Evolutionary conservation across 306 rosid species (phyloP), one percentile per base, ranked within the genome.

Genomic region (Alnus rubra): DNA sequence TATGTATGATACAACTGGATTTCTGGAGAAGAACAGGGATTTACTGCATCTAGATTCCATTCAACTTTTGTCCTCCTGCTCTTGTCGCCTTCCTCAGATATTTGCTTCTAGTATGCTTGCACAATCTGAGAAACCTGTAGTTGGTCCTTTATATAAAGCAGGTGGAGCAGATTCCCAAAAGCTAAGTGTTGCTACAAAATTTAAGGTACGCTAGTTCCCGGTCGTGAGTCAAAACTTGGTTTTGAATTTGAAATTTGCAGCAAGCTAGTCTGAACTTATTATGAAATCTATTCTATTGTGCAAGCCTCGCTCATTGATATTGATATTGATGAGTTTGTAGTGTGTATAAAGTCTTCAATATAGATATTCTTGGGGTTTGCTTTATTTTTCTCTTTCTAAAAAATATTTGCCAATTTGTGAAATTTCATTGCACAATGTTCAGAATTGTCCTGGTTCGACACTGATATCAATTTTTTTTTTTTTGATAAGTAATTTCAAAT

Each of bases 161-260:
- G 96, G 99, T 52, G 96, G 99, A 56, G 98, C 97, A 75, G 99
- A 96, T 73, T 96, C 99, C 82, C 99, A 93, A 78, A 96, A 96
- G 87, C 87, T 93, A 79, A 96, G 99, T 84, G 99, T 96, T 42
- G 98, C 97, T 51, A 91, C 94, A 74, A 96, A 96, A 86, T 96
- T 96, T 85, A 96, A 96, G 98, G 99, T 93, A 86, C 68, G 8
- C 31, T 60, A 48, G 79, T 79, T 78, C 67, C 31, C 15, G 2
- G 31, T 39, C 16, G 31, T 42, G 7, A 10, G 44, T 67, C 51
- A 48, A 42, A 42, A 13, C 30, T 16, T 42, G 28, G 39, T 42
- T 19, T 67, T 67, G 72, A 42, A 39, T 39, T 59, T 9, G 33
- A 37, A 44, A 67, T 16, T 42, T 67, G 44, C 70, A 12, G 31